These are phyloP conservation scores for Chalciporus pseudorubinellus DNA, from an alignment of 768 basidiomycete genomes.

Conservation along the genomic window DNA sequence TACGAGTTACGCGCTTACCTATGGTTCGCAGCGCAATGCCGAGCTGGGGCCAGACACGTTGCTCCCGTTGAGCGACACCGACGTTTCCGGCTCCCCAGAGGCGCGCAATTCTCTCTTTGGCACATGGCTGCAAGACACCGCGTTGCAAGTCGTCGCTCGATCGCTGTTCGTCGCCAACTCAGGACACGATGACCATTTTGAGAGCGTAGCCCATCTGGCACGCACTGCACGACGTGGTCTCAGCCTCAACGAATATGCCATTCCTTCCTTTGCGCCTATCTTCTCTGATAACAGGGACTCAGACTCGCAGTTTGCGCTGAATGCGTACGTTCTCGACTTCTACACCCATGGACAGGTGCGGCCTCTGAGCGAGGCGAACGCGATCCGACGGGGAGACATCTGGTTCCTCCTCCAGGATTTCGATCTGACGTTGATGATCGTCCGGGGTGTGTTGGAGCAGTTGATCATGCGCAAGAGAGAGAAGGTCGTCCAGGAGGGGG, in stretches of 20 bases:
- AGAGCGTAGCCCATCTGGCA: slow-evolving; percentile 49
- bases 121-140: slow-evolving; percentile 36
- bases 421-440: slow-evolving; percentile 44
- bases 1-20: slow-evolving; percentile 51
- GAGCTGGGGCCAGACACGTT: slow-evolving; percentile 41
- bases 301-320: slow-evolving; percentile 37
- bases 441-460: slow-evolving; percentile 50
- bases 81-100: slow-evolving; percentile 19
- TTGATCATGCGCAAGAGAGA: slow-evolving; percentile 35
- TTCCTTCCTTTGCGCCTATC: slow-evolving; percentile 50
- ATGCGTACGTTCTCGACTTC: slow-evolving; percentile 70
- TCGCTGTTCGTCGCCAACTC: slow-evolving; percentile 69
- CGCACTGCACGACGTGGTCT: slow-evolving; percentile 52
- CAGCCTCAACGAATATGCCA: slow-evolving; percentile 54
- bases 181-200: slow-evolving; percentile 58
- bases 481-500: slow-evolving; percentile 9
- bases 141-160: slow-evolving; percentile 42
- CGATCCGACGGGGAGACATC: slow-evolving; percentile 58
- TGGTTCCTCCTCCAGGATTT: slow-evolving; percentile 68
- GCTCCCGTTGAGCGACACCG: slow-evolving; percentile 48
- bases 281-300: slow-evolving; percentile 6
- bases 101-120: slow-evolving; percentile 31
- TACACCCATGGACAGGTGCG: slow-evolving; percentile 59
- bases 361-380: slow-evolving; percentile 50
- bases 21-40: slow-evolving; percentile 37